These are phyloP conservation scores for Sporothrix euskadiensis DNA, from an alignment of 2,329 filamentous ascomycete genomes.

Conservation along the genomic window DNA sequence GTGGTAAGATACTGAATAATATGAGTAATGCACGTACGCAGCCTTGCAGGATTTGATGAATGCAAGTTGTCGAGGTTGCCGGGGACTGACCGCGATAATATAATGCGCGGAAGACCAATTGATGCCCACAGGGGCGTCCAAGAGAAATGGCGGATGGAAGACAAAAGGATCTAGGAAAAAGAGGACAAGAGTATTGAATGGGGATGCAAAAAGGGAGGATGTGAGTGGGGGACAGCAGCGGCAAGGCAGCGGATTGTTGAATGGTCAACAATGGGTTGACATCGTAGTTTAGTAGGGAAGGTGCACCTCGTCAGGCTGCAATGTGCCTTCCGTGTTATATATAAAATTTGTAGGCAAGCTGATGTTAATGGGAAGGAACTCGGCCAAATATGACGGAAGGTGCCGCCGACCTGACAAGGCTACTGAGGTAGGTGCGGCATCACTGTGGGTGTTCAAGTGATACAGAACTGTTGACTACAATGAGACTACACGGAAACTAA, in stretches of 20 bases:
- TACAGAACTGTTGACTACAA: neutral
- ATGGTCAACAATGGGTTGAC: neutral
- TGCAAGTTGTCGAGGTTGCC: neutral
- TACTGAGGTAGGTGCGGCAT: neutral
- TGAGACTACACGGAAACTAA: neutral
- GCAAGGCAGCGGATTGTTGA: conserved; percentile 8
- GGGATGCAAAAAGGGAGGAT: neutral
- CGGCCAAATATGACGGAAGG: neutral
- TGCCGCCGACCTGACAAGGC: neutral
- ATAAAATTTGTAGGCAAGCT: no score
- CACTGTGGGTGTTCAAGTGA: no score
- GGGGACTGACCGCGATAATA: conserved; percentile 1
- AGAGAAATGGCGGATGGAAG: neutral
- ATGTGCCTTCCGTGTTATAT: neutral
- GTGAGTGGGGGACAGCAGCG: neutral
- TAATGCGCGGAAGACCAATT: neutral
- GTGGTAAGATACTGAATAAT: conserved; percentile 21
- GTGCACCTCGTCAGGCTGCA: neutral
- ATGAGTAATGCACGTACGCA: conserved; percentile 1
- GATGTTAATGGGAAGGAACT: neutral
- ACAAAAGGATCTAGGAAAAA: neutral
- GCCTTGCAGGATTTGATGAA: neutral
- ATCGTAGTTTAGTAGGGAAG: neutral
- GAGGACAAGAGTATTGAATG: neutral
- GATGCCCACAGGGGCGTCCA: conserved; percentile 1